Conservation (phyloP, 2,329 filamentous ascomycete species). For the Stagonosporopsis vannaccii region DNA sequence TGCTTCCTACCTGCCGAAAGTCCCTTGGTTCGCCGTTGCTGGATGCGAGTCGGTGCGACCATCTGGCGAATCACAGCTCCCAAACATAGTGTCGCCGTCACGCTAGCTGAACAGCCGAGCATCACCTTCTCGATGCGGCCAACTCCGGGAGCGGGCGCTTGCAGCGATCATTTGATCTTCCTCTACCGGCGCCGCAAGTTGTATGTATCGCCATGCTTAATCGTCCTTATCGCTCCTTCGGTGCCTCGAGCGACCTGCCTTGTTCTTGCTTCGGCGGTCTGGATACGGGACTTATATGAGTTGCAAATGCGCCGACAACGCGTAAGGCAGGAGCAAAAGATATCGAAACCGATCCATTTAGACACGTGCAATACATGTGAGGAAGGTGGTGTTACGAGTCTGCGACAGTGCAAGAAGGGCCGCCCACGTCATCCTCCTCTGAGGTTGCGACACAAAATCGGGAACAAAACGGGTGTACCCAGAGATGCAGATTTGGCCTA, state of each 20-base stretch:
- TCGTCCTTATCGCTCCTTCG: conserved; percentile 15
- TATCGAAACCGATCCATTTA: not conserved
- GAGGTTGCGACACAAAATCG: conserved; percentile 3
- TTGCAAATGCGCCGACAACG: conserved; percentile 8
- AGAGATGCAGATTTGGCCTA: not conserved
- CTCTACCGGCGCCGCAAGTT: conserved; percentile 6
- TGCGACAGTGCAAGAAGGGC: conserved; percentile 1
- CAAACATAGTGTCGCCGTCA: conserved; percentile 5
- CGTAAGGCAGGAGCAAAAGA: conserved; percentile 17
- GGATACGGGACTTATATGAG: conserved; percentile 9
- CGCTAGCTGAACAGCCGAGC: conserved; percentile 6
- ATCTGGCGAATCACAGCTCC: conserved; percentile 1
- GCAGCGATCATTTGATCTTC: conserved; percentile 20
- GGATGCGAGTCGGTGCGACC: conserved; percentile 10
- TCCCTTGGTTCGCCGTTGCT: conserved; percentile 18
- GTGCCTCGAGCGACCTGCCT: conserved; percentile 13
- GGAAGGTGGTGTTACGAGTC: conserved; percentile 9
- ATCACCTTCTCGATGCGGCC: conserved; percentile 15
- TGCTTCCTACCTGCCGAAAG: conserved; percentile 20
- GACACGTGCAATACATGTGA: conserved; percentile 1
- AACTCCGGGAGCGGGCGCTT: conserved; percentile 15
- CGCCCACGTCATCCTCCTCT: not conserved
- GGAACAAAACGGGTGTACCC: not conserved
- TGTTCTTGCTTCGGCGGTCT: conserved; percentile 8
- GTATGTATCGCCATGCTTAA: conserved; percentile 2